These are phyloP conservation scores for Amanita jacksonii DNA, from an alignment of 768 basidiomycete species.

Conservation along the genomic window DNA sequence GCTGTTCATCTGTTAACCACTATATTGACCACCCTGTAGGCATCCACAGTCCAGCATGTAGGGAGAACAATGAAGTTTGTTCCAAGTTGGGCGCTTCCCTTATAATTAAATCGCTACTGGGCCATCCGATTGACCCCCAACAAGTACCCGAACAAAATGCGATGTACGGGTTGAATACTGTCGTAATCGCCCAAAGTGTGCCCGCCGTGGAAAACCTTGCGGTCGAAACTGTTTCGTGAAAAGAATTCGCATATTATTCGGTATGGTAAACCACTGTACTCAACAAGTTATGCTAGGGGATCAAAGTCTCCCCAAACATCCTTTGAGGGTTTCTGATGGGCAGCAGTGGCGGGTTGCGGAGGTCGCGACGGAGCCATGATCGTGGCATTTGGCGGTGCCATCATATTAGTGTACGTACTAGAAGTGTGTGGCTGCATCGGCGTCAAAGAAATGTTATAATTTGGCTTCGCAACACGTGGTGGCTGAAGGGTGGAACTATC, in stretches of 20 bases:
- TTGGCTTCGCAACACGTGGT: constrained; percentile 16
- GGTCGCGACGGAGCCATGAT: no score
- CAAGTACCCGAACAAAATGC: constrained; percentile 26
- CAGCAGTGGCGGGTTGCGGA: constrained; percentile 36
- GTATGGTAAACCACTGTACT: not conserved
- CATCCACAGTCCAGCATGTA: constrained; percentile 55
- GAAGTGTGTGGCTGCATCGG: constrained; percentile 10
- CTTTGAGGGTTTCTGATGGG: constrained; percentile 42
- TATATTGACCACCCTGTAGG: constrained; percentile 24
- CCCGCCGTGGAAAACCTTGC: constrained; percentile 32
- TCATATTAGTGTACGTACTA: no score
- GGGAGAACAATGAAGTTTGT: constrained; percentile 59
- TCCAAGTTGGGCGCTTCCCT: constrained; percentile 71
- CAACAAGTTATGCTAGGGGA: constrained; percentile 42
- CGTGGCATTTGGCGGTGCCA: constrained; percentile 63
- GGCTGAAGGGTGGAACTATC: not conserved
- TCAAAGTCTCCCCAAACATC: constrained; percentile 80
- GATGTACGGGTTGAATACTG: constrained; percentile 33
- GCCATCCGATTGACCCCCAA: constrained; percentile 27
- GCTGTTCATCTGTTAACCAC: constrained; percentile 2
- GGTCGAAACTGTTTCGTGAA: constrained; percentile 27
- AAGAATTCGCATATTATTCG: constrained; percentile 7
- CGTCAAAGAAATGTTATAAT: constrained; percentile 21
- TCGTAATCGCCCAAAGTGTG: constrained; percentile 44
- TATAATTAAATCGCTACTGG: constrained; percentile 53